Conservation (phyloP, 2,329 filamentous ascomycete genomes). For the Sordariomycetes sp. region DNA sequence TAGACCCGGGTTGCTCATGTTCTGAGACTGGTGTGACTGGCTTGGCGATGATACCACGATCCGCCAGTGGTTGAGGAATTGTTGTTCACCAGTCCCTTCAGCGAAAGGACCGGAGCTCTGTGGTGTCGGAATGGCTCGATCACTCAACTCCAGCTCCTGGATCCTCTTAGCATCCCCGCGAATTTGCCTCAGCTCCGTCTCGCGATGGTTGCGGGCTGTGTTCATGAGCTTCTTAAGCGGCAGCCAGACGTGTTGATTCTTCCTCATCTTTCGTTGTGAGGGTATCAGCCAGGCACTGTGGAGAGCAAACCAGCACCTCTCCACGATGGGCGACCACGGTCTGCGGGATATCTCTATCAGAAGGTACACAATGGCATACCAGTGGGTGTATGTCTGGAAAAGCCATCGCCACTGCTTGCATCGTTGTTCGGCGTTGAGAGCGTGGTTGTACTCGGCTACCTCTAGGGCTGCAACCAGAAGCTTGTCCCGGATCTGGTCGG, state of each 20-base stretch:
- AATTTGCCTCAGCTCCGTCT: conserved; percentile 23
- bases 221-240: conserved; percentile 29
- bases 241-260: conserved; percentile 25
- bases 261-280: conserved; percentile 12
- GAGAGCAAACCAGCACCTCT: conserved; percentile 37
- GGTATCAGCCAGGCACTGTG: conserved; percentile 34
- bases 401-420: conserved; percentile 47
- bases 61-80: conserved; percentile 21
- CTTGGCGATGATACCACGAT: too few species aligned
- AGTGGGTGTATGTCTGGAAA: conserved; percentile 50
- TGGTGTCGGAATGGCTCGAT: conserved; percentile 15
- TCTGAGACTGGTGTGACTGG: too few species aligned
- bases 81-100: conserved; percentile 9
- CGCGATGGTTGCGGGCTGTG: conserved; percentile 25
- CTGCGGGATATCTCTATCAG: conserved; percentile 40
- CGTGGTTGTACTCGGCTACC: conserved; percentile 45
- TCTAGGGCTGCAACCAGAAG: conserved; percentile 44
- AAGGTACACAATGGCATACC: conserved; percentile 48
- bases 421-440: conserved; percentile 37
- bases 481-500: conserved; percentile 28
- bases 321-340: conserved; percentile 34
- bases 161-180: conserved; percentile 14
- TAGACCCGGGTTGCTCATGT: too few species aligned
- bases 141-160: conserved; percentile 16
- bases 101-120: conserved; percentile 18